Evolutionary conservation across 2,329 filamentous ascomycete genomes (phyloP), one percentile per base, ranked within the genome.

Genomic region (Leptographium flavum): DNA sequence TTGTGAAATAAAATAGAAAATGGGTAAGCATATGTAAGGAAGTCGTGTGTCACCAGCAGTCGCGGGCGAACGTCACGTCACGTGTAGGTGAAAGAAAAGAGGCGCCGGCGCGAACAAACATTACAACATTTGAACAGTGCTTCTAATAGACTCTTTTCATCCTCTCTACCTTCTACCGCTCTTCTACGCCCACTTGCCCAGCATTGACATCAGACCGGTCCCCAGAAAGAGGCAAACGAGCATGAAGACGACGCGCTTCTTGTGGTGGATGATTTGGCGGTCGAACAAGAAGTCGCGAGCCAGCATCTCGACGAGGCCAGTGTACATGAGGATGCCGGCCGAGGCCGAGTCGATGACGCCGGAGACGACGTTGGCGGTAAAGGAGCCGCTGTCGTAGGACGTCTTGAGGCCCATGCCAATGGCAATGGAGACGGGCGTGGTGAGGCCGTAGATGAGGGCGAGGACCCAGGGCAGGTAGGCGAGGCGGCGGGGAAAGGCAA

Each of bases 251-350:
- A 87, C 72, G 49, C 74, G 74, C 30, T 90, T 66, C 1, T 77
- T 75, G 0, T 83, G 83, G 41, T 76, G 76, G 46, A 82, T 78
- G 85, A 94, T 93, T 53, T 83, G 76, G 3, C 76, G 74, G 61
- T 85, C 93, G 66, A 94, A 95, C 82, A 96, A 87, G 66, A 95
- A 95, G 62, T 96, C 90, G 57, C 94, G 87, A 0, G 90, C 90
- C 69, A 95, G 82, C 38, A 96, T 70, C 67, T 96, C 90, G 10
- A 96, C 87, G n/a, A 96, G 69, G 6, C 87, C 88, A 0, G 90
- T 95, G 64, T 95, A 96, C 54, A 96, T 83, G 50, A 96, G 68
- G 49, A 96, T 94, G 19, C 90, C 90, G 1, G 87, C 87, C 36
- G 81, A 87, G 55, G 95, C 87, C 2, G 85, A 74, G 60, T 96